Conservation (phyloP, 441 rosid species). For the Euphorbia corollata region DNA sequence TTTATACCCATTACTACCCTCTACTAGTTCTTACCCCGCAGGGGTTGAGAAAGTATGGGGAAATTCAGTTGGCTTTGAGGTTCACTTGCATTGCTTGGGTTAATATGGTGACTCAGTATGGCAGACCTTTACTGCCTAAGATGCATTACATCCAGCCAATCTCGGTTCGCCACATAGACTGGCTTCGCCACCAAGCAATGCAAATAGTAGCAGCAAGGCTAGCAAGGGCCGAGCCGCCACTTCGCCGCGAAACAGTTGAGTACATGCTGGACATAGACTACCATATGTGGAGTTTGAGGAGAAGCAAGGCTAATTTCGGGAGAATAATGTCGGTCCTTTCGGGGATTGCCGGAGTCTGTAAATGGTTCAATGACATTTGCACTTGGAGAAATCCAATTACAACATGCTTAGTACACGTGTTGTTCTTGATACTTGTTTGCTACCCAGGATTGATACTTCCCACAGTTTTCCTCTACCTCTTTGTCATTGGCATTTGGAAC, state of each 20-base stretch:
- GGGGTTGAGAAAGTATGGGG: slow-evolving; percentile 31
- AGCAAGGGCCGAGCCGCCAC: slow-evolving; percentile 40
- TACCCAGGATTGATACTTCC: slow-evolving; percentile 34
- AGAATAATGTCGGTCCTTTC: slow-evolving; percentile 32
- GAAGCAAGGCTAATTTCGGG: slow-evolving; percentile 45
- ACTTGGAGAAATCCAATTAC: slow-evolving; percentile 43
- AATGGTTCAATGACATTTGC: slow-evolving; percentile 41
- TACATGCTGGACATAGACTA: slow-evolving; percentile 54
- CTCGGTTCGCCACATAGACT: slow-evolving; percentile 24
- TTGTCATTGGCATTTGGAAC: slow-evolving; percentile 33
- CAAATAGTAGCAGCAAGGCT: slow-evolving; percentile 29
- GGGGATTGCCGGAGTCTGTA: slow-evolving; percentile 29
- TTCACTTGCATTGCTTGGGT: slow-evolving; percentile 32
- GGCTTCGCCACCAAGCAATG: slow-evolving; percentile 31
- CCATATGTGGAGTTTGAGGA: slow-evolving; percentile 51
- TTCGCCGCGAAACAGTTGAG: slow-evolving; percentile 51
- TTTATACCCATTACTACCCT: slow-evolving; percentile 48
- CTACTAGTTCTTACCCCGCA: slow-evolving; percentile 18
- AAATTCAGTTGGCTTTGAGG: slow-evolving; percentile 30
- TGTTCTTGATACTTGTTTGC: slow-evolving; percentile 34
- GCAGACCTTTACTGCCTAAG: slow-evolving; percentile 33
- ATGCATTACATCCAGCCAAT: slow-evolving; percentile 35
- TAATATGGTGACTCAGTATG: slow-evolving; percentile 27
- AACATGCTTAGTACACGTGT: slow-evolving; percentile 31
- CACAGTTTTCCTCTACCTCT: slow-evolving; percentile 29